Conservation (phyloP, 257 asterid genomes). For the Nicotiana sylvestris region DNA sequence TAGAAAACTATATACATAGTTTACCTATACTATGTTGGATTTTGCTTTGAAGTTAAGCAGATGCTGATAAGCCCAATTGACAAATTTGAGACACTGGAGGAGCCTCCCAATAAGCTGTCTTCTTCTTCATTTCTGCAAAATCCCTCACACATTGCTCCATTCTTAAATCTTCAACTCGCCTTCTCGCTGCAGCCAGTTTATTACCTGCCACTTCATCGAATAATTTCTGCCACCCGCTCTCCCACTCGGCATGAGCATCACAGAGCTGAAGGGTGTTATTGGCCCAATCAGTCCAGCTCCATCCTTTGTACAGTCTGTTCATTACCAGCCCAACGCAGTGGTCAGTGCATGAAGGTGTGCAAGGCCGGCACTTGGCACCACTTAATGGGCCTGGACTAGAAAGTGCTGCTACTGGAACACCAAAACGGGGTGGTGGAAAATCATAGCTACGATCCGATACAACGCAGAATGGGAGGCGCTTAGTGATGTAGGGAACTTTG, state of each 20-base stretch:
- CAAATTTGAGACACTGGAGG: constrained; percentile 58
- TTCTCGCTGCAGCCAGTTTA: constrained; percentile 43
- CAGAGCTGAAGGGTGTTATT: constrained; percentile 56
- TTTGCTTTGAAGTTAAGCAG: neutral
- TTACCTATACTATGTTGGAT: neutral
- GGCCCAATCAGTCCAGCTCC: constrained; percentile 96
- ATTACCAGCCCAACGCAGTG: constrained; percentile 60
- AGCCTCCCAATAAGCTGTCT: constrained; percentile 59
- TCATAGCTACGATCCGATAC: constrained; percentile 67
- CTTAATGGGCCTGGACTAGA: constrained; percentile 78
- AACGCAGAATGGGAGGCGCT: constrained; percentile 64
- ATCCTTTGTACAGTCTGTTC: constrained; percentile 39
- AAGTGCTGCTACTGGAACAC: constrained; percentile 79
- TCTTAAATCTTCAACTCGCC: constrained; percentile 35
- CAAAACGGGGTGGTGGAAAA: constrained; percentile 56
- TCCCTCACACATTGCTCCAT: constrained; percentile 50
- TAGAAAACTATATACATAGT: constrained; percentile 1
- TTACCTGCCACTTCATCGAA: constrained; percentile 57
- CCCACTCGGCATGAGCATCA: constrained; percentile 76
- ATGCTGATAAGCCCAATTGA: constrained; percentile 30
- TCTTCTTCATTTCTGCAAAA: constrained; percentile 45
- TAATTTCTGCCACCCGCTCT: constrained; percentile 60
- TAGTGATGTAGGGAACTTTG: constrained; percentile 36
- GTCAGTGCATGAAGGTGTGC: constrained; percentile 56
- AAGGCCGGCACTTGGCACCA: constrained; percentile 91